Evolutionary conservation across 768 basidiomycete species (phyloP).

Genomic region (Sarcomyxa edulis): DNA sequence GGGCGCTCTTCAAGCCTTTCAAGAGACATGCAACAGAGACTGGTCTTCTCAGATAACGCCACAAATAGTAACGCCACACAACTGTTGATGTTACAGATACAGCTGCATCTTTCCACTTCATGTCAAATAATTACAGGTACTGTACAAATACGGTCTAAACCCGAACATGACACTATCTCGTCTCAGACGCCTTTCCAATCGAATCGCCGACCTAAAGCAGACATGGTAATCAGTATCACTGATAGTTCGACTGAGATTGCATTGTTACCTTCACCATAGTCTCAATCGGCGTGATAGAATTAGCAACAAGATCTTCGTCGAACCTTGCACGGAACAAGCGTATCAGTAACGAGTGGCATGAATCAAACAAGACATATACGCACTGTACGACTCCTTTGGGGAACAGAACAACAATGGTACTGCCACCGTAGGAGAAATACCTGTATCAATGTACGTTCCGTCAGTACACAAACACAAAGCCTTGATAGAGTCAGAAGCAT

Average conservation of each 20-base stretch:
- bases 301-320: constrained; percentile 55
- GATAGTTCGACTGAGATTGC: neutral
- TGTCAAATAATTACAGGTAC: no score
- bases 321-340: constrained; percentile 26
- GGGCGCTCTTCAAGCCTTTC: no score
- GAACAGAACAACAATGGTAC: constrained; percentile 60
- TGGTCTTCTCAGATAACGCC: no score
- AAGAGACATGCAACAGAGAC: no score
- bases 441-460: constrained; percentile 12
- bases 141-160: neutral
- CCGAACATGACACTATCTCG: neutral
- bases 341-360: neutral
- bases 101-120: no score
- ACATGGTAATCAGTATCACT: neutral
- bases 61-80: no score
- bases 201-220: constrained; percentile 26
- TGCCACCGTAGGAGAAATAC: constrained; percentile 74
- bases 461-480: neutral
- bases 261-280: constrained; percentile 54
- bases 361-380: constrained; percentile 11
- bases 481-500: constrained; percentile 3
- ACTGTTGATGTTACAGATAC: no score
- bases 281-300: constrained; percentile 54
- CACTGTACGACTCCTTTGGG: constrained; percentile 44
- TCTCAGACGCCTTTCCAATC: constrained; percentile 21